Conservation (phyloP, 371 early-diverging fungal species). For the Dinochytrium kinnereticum region DNA sequence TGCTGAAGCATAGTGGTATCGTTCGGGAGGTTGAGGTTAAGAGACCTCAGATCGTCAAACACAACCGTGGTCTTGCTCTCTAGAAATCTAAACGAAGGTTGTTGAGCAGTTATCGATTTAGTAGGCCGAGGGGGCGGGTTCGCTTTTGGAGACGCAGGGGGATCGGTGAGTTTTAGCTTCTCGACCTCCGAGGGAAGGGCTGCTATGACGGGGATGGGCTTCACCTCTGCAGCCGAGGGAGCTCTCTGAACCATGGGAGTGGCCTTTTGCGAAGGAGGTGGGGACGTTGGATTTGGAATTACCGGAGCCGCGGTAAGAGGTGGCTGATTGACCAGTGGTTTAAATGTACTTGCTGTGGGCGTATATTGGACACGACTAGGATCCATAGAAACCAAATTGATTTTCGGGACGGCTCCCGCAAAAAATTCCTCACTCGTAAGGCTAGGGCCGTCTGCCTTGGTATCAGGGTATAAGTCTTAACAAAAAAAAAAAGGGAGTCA, state of each 20-base stretch:
- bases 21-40: slow-evolving; percentile 69
- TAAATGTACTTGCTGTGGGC: no score
- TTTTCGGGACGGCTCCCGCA: neutral
- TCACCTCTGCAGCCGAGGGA: no score
- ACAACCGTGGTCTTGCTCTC: slow-evolving; percentile 64
- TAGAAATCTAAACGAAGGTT: slow-evolving; percentile 72
- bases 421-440: neutral
- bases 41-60: slow-evolving; percentile 68
- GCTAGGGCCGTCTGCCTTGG: neutral
- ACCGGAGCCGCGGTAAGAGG: no score
- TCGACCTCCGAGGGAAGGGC: no score
- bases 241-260: no score
- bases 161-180: neutral
- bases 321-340: no score
- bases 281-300: no score
- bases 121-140: neutral
- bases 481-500: neutral
- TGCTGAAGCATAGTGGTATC: slow-evolving; percentile 58
- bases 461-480: neutral
- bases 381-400: neutral
- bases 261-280: no score
- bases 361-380: no score
- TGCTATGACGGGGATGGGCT: no score
- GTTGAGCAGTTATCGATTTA: neutral
- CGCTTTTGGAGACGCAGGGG: neutral